Evolutionary conservation across 331 rosid species (phyloP), one percentile per base, ranked within the genome.

Genomic region (Phaseolus coccineus): DNA sequence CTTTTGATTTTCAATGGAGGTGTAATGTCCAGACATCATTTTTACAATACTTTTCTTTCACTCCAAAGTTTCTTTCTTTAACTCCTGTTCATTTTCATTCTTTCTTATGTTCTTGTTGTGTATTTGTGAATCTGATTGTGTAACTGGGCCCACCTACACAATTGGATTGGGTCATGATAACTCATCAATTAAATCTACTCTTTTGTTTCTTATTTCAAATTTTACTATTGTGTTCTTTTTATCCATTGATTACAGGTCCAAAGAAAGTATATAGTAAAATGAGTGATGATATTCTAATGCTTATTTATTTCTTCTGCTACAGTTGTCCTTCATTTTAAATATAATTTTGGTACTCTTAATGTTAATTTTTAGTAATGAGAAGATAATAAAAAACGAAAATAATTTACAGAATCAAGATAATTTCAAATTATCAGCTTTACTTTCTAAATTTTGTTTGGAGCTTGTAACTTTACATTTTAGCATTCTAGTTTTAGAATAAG

Each of bases 21-120:
- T 89, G 14, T 91, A 93, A 6, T 84, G 81, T 56, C 96, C 96
- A 33, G 96, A 85, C 97, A 92, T 92, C 97, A 92, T 92, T 84
- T 86, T 67, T 74, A 19, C 22, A 56, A 46, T 67, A 75, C 70
- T 76, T 86, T 73, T 56, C 11, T 56, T 67, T 46, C 7, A 22
- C 51, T 50, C 28, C 7, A 46, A 25, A 12, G 53, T 72, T 39
- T 0, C 13, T 40, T 19, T 12, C 15, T 24, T 19, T 37, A 37
- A 37, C 30, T 64, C 11, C 3, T 16, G 28, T 13, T 37, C 69
- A 11, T 50, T 33, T 65, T 65, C 30, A 65, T 39, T 4, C 8
- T 65, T 65, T 65, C 30, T 37, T 46, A 35, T 8, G 27, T 2
- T 2, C 12, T 5, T 12, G 40, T 1, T 9, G 5, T 4, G 66